phyloP scores from a whole-genome alignment of 164 flowering plant genomes.

The Tetrastigma voinierianum region DNA sequence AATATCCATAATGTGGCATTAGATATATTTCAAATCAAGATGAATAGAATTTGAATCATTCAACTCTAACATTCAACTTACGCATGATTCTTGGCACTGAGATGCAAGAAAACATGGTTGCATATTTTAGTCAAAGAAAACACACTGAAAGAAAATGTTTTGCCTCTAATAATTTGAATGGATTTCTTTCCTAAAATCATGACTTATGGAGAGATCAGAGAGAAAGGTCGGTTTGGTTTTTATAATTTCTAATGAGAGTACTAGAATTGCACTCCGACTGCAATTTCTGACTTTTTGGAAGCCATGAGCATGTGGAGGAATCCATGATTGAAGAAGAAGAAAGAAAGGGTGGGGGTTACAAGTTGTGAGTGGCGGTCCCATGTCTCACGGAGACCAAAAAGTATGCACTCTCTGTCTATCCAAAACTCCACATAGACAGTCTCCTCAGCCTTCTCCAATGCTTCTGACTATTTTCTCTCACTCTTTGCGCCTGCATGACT shows the following conservation, averaged over 20 bases:
- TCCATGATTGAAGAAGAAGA: slow-evolving; percentile 24
- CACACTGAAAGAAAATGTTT: no score
- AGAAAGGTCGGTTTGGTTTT: no score
- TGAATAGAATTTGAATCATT: no score
- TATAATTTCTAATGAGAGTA: slow-evolving; percentile 4
- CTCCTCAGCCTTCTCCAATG: not conserved
- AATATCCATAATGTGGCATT: no score
- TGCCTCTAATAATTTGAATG: no score
- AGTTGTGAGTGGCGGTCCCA: slow-evolving; percentile 22
- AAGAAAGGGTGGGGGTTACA: not conserved
- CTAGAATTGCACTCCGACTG: slow-evolving; percentile 1
- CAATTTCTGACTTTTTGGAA: not conserved
- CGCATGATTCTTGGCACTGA: no score
- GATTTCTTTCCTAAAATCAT: no score
- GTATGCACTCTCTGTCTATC: not conserved
- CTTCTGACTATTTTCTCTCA: slow-evolving; percentile 10
- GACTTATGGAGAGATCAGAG: no score
- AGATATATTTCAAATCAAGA: no score
- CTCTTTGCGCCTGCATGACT: slow-evolving; percentile 30
- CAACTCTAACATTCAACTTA: no score
- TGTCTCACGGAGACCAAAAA: not conserved
- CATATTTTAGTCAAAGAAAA: no score
- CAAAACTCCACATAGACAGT: not conserved
- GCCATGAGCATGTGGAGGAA: slow-evolving; percentile 19
- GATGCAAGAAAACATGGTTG: no score